A percentile compares a stretch with the other conserved stretches of the same genome.
These are phyloP conservation scores for Lentinula edodes DNA, from an alignment of 768 basidiomycete genomes.

Conservation along the genomic window DNA sequence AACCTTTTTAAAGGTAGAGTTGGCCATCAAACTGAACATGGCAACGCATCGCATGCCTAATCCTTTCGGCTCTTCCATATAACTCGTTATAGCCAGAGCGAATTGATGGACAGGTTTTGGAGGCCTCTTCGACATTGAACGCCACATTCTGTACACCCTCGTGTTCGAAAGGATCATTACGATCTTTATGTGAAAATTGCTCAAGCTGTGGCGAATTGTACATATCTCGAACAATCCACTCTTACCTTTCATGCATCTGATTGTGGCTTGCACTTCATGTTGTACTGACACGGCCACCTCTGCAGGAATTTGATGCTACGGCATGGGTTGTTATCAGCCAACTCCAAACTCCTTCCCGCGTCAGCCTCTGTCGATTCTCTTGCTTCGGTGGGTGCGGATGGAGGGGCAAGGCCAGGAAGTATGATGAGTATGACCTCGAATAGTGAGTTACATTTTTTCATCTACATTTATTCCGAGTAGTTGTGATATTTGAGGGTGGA, in stretches of 20 bases:
- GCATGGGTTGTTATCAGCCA: constrained; percentile 60
- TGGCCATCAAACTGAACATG: not conserved
- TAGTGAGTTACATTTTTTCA: constrained; percentile 18
- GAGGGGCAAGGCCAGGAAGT: constrained; percentile 28
- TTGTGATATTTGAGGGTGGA: not conserved
- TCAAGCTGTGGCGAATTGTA: not conserved
- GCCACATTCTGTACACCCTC: not conserved
- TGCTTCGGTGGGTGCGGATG: not conserved
- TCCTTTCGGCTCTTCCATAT: not conserved
- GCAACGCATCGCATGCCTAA: not conserved
- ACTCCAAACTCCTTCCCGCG: constrained; percentile 51
- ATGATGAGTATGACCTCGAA: constrained; percentile 27
- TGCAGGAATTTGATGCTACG: constrained; percentile 59
- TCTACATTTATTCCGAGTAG: not conserved
- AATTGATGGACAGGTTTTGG: not conserved
- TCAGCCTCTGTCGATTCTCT: constrained; percentile 8
- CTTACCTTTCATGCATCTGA: not conserved
- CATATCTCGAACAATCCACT: not conserved
- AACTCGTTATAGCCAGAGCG: not conserved
- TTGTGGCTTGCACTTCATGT: not conserved
- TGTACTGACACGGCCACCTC: not conserved
- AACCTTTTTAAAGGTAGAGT: not conserved
- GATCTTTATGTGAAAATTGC: not conserved
- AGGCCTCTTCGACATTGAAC: not conserved
- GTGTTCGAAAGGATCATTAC: not conserved